Base-by-base conservation (phyloP, 352 stramenopile species). In the Pythium vanterpoolii region DNA sequence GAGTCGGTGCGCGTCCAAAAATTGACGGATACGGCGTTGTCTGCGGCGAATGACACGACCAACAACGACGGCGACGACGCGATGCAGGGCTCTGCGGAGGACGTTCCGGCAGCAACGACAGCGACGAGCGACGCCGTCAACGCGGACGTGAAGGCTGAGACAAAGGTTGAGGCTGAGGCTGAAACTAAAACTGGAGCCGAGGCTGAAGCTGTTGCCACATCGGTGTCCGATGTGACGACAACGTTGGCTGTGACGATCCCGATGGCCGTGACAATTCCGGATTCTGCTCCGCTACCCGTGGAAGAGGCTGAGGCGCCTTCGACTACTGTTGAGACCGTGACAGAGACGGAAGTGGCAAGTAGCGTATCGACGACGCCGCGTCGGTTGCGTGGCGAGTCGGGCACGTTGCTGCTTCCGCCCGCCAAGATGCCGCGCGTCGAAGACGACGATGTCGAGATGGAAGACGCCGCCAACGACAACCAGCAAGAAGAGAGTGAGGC, bases 1-100 rank as follows among this genome's bases (percentile, higher is more conserved):
- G 75, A 87, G 24, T 87, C 79, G 36, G 52, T 84, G 16, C 57
- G 62, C 39, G 64, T 64, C 26, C 23, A 27, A 43, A 38, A 3
- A 56, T 60, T 18, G 50, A 52, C 42, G 34, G 11, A 34, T n/a
- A 47, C 6, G 34, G 47, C 68, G 31, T 43, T 64, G 63, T 58
- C 54, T 61, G 5, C 64, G 58, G 28, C 60, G 34, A 42, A 42
- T 42, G 34, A 76, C 55, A n/a, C 65, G 49, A 51, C 64, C 56
- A 21, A 24, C 36, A 33, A 73, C 53, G 68, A 64, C 59, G 21
- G 61, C 66, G 19, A 68, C 56, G 39, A 75, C 68, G 21, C 34
- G 33, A 56, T 46, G 49, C 49, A 56, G 16, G 24, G 21, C 13
- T 31, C 21, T 6, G 43, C 60, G 62, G 50, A 38, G 40, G 40